These are phyloP conservation scores for Penicillium bialowiezense DNA, from an alignment of 495 filamentous ascomycete genomes.

Conservation along the genomic window DNA sequence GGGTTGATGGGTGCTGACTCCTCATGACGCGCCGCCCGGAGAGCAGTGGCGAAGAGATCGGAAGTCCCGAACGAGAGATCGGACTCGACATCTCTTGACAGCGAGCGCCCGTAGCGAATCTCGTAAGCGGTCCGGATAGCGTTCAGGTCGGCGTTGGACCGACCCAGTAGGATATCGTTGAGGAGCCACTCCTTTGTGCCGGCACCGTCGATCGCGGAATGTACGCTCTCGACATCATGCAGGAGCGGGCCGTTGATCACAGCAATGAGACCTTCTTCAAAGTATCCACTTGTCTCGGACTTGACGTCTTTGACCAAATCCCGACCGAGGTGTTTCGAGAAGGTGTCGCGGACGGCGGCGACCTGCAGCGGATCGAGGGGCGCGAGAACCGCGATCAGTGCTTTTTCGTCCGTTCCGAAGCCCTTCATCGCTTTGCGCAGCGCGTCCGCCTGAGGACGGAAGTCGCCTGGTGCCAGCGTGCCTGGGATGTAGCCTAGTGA, in stretches of 20 bases:
- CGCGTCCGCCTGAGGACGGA: conserved; percentile 59
- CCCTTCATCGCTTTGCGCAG: conserved; percentile 87
- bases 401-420: conserved; percentile 80
- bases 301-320: conserved; percentile 70
- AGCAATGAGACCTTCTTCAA: conserved; percentile 65
- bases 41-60: conserved; percentile 72
- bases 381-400: conserved; percentile 64
- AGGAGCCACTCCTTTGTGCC: conserved; percentile 86
- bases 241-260: conserved; percentile 74
- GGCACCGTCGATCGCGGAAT: conserved; percentile 67
- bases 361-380: conserved; percentile 71
- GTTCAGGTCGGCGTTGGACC: conserved; percentile 78
- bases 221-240: conserved; percentile 63
- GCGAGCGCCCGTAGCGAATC: conserved; percentile 53
- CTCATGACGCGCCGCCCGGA: conserved; percentile 68
- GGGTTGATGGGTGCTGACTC: conserved; percentile 69
- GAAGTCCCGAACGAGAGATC: conserved; percentile 86
- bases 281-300: conserved; percentile 70
- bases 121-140: conserved; percentile 79
- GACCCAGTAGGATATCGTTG: conserved; percentile 79
- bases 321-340: conserved; percentile 55
- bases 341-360: conserved; percentile 63
- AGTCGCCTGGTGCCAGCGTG: conserved; percentile 63
- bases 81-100: conserved; percentile 66
- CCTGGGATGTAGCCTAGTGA: conserved; percentile 61